Evolutionary conservation across 768 basidiomycete species (phyloP), one percentile per base, ranked within the genome.

Genomic region (Hypholoma fasciculare): DNA sequence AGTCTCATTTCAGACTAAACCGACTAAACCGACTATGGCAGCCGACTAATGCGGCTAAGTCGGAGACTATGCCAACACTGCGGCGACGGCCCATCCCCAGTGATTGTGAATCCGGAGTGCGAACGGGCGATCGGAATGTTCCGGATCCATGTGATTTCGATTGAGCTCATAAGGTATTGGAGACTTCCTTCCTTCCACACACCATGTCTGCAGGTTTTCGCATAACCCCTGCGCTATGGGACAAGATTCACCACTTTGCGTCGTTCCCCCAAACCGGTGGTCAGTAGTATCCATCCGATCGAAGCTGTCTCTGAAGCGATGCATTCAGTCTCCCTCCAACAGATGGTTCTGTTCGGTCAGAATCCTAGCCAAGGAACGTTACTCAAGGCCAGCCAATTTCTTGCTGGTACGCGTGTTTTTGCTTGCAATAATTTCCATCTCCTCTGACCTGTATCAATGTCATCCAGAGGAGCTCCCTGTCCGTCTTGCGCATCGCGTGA

Each of bases 261-360:
- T 90, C 89, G 1, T 95, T 95, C 73, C 92, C 92, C 2, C 96
- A 96, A 75, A 96, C 94, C 0, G 92, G 94, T 51, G 92, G 92
- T 91, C 27, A 61, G 86, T 74, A 30, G 6, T 49, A 12, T 11
- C 30, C 52, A 26, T 40, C 9, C 58, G 17, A 27, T 58, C 53
- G 14, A 72, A 81, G 26, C 89, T 13, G 86, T 85, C 86, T 20
- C 56, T 82, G 13, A 37, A 42, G 12, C 11, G 40, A 27, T n/a
- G 37, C 19, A 14, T 37, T 12, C 65, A 92, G 96, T 98, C 3
- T 97, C 95, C 0, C 80, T 98, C 17, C 92, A 97, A 73, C 96
- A 98, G 75, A 98, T 99, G 96, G 94, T 97, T 50, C 82, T 91
- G 54, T 98, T 99, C 68, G 96, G 96, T 0, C 94, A 97, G 77